These are phyloP conservation scores for Colletotrichum sp. DNA, from an alignment of 2,329 filamentous ascomycete species.

Conservation along the genomic window DNA sequence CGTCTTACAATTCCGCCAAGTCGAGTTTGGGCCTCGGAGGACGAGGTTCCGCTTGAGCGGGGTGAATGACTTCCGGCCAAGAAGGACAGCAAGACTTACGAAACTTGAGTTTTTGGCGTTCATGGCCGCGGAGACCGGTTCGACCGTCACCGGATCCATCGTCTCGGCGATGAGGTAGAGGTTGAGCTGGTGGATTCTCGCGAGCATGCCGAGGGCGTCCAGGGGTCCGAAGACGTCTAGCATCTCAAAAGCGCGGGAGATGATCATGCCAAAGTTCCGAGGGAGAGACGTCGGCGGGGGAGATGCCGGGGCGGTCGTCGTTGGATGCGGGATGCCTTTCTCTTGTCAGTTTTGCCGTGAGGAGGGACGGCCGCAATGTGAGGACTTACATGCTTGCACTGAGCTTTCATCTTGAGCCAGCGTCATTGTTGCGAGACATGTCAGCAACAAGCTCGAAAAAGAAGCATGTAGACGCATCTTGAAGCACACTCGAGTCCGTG, in stretches of 20 bases:
- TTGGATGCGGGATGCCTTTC: background rate
- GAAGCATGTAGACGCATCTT: background rate
- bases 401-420: background rate
- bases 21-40: background rate
- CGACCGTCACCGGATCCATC: slow-evolving; percentile 12
- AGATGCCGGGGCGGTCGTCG: background rate
- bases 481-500: too few species aligned
- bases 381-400: background rate
- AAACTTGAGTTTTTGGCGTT: slow-evolving; percentile 17
- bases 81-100: background rate
- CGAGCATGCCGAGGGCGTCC: slow-evolving; percentile 36
- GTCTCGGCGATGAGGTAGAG: slow-evolving; percentile 9
- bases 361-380: background rate
- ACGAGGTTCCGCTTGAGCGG: background rate
- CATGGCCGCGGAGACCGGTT: background rate
- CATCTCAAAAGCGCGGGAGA: slow-evolving; percentile 50
- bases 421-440: background rate
- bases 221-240: slow-evolving; percentile 53
- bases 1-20: background rate
- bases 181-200: slow-evolving; percentile 4
- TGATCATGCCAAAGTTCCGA: slow-evolving; percentile 42
- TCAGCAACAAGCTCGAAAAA: background rate
- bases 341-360: background rate
- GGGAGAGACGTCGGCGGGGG: background rate
- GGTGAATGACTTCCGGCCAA: background rate